phyloP scores from a whole-genome alignment of 441 rosid genomes.

The Dalechampia spathulata region DNA sequence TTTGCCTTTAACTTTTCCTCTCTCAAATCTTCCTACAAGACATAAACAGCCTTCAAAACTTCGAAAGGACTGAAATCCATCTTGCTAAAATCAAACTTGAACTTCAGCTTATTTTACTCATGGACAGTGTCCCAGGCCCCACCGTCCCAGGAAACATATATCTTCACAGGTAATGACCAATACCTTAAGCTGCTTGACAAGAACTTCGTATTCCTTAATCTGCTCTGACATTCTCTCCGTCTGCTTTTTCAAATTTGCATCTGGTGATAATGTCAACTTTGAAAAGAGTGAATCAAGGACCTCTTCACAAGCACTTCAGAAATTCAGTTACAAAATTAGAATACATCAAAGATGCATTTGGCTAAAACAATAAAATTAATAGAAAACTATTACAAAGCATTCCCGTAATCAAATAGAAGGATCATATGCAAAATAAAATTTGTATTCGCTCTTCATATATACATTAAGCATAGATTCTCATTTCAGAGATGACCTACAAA shows the following conservation, averaged over 20 bases:
- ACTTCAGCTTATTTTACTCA: not conserved
- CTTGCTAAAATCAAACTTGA: conserved; percentile 2
- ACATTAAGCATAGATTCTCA: too few relatives aligned
- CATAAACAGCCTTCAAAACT: conserved; percentile 16
- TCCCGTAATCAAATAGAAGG: too few relatives aligned
- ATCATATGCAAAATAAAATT: too few relatives aligned
- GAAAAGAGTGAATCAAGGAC: conserved; percentile 29
- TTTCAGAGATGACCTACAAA: too few relatives aligned
- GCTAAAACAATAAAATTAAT: not conserved
- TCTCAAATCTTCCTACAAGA: conserved; percentile 57
- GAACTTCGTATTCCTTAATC: conserved; percentile 48
- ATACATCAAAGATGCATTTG: not conserved
- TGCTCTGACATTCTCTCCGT: conserved; percentile 41
- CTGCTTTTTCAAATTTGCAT: conserved; percentile 29
- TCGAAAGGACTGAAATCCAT: conserved; percentile 1
- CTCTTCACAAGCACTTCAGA: conserved; percentile 33
- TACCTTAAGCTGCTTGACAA: conserved; percentile 68
- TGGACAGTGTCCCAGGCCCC: not conserved
- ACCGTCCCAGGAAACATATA: not conserved
- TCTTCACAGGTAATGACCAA: conserved; percentile 4
- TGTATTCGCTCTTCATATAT: too few relatives aligned
- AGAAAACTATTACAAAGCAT: too few relatives aligned
- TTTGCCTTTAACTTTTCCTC: conserved; percentile 67
- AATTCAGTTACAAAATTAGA: conserved; percentile 7
- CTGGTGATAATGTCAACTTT: conserved; percentile 26